Percentiles rank a stretch among this genome's conserved stretches.
These are phyloP conservation scores for Chalciporus piperatus DNA, from an alignment of 768 basidiomycete genomes.

Conservation along the genomic window DNA sequence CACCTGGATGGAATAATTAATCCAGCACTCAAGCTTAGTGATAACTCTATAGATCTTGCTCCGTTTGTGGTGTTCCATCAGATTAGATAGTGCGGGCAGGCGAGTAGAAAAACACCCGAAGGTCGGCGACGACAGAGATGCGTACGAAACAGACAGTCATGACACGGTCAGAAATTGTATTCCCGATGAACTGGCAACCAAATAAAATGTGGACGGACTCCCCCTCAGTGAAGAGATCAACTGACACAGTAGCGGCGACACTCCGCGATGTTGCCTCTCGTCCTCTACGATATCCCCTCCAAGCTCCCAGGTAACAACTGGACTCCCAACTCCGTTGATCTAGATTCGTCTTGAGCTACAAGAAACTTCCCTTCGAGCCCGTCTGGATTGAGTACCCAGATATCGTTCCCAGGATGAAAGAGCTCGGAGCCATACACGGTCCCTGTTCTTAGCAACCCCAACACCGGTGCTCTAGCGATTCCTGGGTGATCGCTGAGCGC, in stretches of 20 bases:
- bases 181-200: not conserved
- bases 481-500: slow-evolving; percentile 30
- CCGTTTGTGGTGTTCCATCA: too few species aligned
- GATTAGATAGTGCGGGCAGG: not conserved
- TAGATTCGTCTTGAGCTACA: slow-evolving; percentile 33
- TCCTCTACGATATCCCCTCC: slow-evolving; percentile 38
- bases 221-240: not conserved
- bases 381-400: slow-evolving; percentile 36
- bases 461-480: slow-evolving; percentile 30
- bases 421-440: slow-evolving; percentile 30
- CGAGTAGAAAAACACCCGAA: not conserved
- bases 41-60: too few species aligned
- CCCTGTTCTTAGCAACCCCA: slow-evolving; percentile 34
- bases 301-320: slow-evolving; percentile 29
- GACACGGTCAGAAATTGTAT: not conserved
- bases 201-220: not conserved
- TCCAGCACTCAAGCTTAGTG: too few species aligned
- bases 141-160: slow-evolving; percentile 2
- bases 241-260: not conserved
- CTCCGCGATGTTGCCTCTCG: slow-evolving; percentile 24
- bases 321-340: slow-evolving; percentile 31
- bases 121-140: not conserved
- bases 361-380: slow-evolving; percentile 33
- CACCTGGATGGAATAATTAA: too few species aligned
- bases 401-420: slow-evolving; percentile 24